Base-by-base conservation (phyloP, 2,329 filamentous ascomycete genomes). In the Ophiostoma pallidulum region DNA sequence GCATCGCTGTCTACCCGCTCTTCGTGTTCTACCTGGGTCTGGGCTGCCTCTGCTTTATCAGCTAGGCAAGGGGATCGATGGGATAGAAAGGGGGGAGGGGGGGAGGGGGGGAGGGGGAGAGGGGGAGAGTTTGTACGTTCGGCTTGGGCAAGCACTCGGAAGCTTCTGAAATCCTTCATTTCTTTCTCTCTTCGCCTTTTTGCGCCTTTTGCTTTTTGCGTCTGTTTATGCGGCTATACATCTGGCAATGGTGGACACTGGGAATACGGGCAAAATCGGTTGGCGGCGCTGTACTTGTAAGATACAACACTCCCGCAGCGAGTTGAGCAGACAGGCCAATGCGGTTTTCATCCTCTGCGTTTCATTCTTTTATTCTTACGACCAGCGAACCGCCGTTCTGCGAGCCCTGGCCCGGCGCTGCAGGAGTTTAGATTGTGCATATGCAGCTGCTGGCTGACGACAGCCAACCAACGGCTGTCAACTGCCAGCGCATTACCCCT, bases 41-140 rank as follows among this genome's bases (percentile, higher is more conserved):
- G 57, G 91, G 90, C 45, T 96, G 89, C 64, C 76, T 98, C 51
- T 98, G 92, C 74, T 96, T 97, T 66, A 95, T 98, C 64, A 96
- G 89, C 70, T 95, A 47, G 36, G 14, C 12, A 6, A 6, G n/a
- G 24, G 24, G 10, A 28, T 28, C 10, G 24, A 10, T 28, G 10
- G 24, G 24, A 28, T 28, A 5, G 24, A 10, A 28, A n/a, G n/a
- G n/a, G 24, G 24, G 24, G 6, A 28, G 5, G 10, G 41, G 20
- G n/a, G 4, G 41, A 28, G 24, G 28, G 22, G 22, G n/a, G 16
- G 38, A 36, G 35, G 12, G n/a, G n/a, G n/a, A n/a, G n/a, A n/a
- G n/a, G n/a, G n/a, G n/a, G n/a, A n/a, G n/a, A n/a, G n/a, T n/a
- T 35, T 8, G 28, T 28, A 20, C 19, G n/a, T 44, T 18, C n/a